A percentile compares a stretch with the other conserved stretches of the same genome.
phyloP scores from a whole-genome alignment of 2,329 filamentous ascomycete genomes.

The Colletotrichum sp. region DNA sequence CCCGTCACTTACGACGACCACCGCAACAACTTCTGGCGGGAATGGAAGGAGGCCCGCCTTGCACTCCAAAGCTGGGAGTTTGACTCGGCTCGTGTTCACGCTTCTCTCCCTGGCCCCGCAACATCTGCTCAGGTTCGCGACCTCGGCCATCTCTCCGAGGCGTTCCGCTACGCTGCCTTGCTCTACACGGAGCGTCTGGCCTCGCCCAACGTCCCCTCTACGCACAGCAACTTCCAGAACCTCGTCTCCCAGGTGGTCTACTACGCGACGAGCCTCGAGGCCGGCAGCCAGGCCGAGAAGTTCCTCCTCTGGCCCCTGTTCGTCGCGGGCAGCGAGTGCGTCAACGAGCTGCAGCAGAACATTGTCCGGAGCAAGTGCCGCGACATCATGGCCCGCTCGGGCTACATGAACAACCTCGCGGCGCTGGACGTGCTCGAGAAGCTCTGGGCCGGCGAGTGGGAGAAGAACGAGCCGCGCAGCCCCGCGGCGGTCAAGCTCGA shows the following conservation, averaged over 20 bases:
- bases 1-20: slow-evolving; percentile 60
- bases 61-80: slow-evolving; percentile 85
- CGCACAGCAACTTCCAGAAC: slow-evolving; percentile 79
- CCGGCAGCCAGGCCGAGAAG: slow-evolving; percentile 76
- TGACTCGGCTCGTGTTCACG: slow-evolving; percentile 55
- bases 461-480: slow-evolving; percentile 37
- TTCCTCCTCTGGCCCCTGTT: slow-evolving; percentile 95
- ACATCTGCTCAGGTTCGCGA: slow-evolving; percentile 71
- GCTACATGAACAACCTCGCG: slow-evolving; percentile 92
- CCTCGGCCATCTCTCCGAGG: slow-evolving; percentile 82
- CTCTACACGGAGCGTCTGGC: slow-evolving; percentile 90
- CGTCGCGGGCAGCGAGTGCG: slow-evolving; percentile 86
- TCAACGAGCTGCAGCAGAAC: slow-evolving; percentile 77
- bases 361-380: slow-evolving; percentile 81
- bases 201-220: slow-evolving; percentile 73
- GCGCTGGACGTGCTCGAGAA: slow-evolving; percentile 85
- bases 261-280: slow-evolving; percentile 80
- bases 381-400: slow-evolving; percentile 86
- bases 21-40: slow-evolving; percentile 75
- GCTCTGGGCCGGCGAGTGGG: slow-evolving; percentile 70
- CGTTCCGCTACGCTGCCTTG: slow-evolving; percentile 87
- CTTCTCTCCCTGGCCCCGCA: slow-evolving; percentile 53
- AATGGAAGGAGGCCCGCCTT: slow-evolving; percentile 81
- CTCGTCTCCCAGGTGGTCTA: slow-evolving; percentile 82
- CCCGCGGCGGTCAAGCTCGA: slow-evolving; percentile 36